Percentiles rank a stretch among this genome's conserved stretches.
phyloP scores from a whole-genome alignment of 192 early-diverging fungal species.

The Phlyctochytrium planicorne region DNA sequence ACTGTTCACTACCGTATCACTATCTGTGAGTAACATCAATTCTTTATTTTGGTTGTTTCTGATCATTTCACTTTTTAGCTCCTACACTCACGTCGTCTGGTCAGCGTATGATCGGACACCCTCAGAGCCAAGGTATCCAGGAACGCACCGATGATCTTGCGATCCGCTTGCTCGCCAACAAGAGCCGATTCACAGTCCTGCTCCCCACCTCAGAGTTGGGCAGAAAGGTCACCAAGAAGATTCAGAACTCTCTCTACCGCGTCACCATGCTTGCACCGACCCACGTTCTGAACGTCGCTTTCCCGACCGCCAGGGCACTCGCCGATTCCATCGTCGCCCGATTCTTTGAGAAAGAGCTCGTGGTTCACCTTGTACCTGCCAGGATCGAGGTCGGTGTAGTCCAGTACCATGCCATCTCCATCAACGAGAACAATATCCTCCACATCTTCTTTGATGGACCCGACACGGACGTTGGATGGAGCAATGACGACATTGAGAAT shows the following conservation, averaged over 20 bases:
- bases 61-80: constrained; percentile 26
- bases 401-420: constrained; percentile 16
- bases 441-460: constrained; percentile 1
- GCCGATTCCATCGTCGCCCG: background rate
- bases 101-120: constrained; percentile 30
- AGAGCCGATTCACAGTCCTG: background rate
- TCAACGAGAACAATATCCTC: background rate
- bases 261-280: background rate
- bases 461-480: background rate
- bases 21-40: constrained; percentile 23
- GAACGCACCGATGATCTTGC: background rate
- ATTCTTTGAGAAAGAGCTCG: background rate
- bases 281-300: constrained; percentile 19
- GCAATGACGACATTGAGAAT: constrained; percentile 2
- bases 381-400: constrained; percentile 6
- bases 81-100: constrained; percentile 34
- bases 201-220: constrained; percentile 17
- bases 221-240: background rate
- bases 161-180: background rate
- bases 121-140: background rate
- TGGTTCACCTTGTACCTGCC: constrained; percentile 4
- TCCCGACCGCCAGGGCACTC: background rate
- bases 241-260: constrained; percentile 5
- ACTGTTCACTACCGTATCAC: constrained; percentile 35
- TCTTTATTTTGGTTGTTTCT: background rate